These are phyloP conservation scores for Penicillium sp. DNA, from an alignment of 2,329 filamentous ascomycete species.

Conservation along the genomic window DNA sequence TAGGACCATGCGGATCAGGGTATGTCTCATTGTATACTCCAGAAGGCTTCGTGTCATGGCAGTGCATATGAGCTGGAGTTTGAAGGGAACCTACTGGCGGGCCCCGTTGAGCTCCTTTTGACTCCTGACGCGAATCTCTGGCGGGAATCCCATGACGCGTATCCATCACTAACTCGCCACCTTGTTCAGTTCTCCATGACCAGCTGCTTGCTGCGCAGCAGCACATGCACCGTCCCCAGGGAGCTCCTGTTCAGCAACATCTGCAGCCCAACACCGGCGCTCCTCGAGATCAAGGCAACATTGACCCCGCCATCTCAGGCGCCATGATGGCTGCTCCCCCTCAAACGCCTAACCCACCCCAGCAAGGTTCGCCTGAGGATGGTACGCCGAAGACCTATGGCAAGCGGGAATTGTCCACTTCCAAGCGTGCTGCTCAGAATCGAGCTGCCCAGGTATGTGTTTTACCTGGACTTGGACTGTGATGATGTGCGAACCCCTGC, in stretches of 20 bases:
- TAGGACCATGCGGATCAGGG: slow-evolving; percentile 43
- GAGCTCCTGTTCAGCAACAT: slow-evolving; percentile 39
- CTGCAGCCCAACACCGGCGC: slow-evolving; percentile 37
- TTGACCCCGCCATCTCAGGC: slow-evolving; percentile 54
- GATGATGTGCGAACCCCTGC: no score
- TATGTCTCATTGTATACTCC: slow-evolving; percentile 20
- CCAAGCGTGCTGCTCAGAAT: slow-evolving; percentile 94
- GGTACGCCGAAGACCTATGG: slow-evolving; percentile 63
- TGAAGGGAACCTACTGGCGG: no score
- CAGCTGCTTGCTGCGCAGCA: slow-evolving; percentile 52
- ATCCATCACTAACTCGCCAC: slow-evolving; percentile 7
- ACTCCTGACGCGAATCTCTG: not conserved
- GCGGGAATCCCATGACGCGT: not conserved
- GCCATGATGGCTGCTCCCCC: slow-evolving; percentile 42
- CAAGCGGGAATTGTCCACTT: slow-evolving; percentile 88
- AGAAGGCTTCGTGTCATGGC: not conserved
- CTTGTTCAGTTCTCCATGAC: slow-evolving; percentile 52
- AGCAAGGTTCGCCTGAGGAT: slow-evolving; percentile 21
- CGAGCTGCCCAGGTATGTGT: slow-evolving; percentile 81
- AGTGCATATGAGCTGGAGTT: not conserved
- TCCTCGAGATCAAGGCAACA: slow-evolving; percentile 48
- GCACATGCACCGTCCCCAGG: slow-evolving; percentile 37
- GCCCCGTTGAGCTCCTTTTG: no score
- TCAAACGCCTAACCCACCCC: slow-evolving; percentile 28
- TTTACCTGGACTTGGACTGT: not conserved